These are phyloP conservation scores for Draba incana DNA, from an alignment of 345 rosid species.

Conservation along the genomic window DNA sequence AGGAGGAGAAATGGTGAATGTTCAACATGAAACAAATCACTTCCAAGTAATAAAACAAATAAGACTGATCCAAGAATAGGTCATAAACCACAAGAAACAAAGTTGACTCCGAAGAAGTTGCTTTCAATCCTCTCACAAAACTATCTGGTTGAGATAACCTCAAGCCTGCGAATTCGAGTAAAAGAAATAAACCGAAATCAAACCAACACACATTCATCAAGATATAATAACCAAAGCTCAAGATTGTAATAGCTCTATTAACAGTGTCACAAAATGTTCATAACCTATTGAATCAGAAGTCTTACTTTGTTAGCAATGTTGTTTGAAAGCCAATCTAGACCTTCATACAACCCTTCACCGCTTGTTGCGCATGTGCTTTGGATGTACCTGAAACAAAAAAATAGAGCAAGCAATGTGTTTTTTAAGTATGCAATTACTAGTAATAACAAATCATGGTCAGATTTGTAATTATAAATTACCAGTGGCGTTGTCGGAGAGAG, in stretches of 20 bases:
- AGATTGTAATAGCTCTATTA: neutral
- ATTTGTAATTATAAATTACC: conserved; percentile 39
- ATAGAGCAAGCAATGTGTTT: conserved; percentile 16
- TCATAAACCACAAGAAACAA: conserved; percentile 23
- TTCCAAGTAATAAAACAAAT: neutral
- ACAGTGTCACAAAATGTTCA: neutral
- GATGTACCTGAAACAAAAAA: conserved; percentile 29
- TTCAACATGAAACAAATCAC: conserved; percentile 19
- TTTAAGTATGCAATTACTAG: conserved; percentile 2
- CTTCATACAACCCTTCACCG: conserved; percentile 45
- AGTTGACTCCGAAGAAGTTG: conserved; percentile 18
- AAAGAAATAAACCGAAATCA: conserved; percentile 11
- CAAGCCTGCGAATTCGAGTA: conserved; percentile 30
- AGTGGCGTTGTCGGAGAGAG: conserved; percentile 69
- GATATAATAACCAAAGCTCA: neutral
- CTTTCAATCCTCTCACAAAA: neutral
- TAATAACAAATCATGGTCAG: neutral
- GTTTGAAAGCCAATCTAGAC: conserved; percentile 47
- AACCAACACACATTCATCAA: neutral
- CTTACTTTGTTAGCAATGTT: conserved; percentile 47
- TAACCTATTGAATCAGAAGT: conserved; percentile 11
- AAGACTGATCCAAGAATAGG: neutral
- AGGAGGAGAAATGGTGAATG: neutral
- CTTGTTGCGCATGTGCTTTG: conserved; percentile 44
- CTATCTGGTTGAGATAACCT: conserved; percentile 16